Percentiles rank a stretch among this genome's conserved stretches.
Conservation (phyloP, 2,329 filamentous ascomycete species). For the Aspergillus bombycis region DNA sequence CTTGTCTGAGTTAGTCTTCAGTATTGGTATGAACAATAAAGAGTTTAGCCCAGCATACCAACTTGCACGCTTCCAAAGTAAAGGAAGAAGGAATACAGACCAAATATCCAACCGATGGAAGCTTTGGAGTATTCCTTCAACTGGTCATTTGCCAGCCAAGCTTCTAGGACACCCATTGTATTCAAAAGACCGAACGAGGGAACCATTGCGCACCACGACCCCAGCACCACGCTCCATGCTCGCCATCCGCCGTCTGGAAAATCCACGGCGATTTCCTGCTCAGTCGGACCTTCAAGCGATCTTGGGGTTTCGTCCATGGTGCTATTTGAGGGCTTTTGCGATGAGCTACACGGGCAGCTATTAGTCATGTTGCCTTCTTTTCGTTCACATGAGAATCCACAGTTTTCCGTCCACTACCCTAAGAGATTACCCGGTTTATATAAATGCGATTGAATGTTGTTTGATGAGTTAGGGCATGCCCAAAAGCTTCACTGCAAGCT, state of each 20-base stretch:
- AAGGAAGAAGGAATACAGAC: slow-evolving; percentile 1
- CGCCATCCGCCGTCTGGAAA: background rate
- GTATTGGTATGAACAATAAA: too few species aligned
- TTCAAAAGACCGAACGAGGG: background rate
- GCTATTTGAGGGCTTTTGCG: background rate
- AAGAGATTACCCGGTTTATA: background rate
- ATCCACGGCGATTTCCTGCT: background rate
- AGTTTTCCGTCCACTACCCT: background rate
- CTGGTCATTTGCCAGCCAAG: background rate
- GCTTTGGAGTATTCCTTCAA: background rate
- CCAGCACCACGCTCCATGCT: background rate
- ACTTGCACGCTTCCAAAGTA: slow-evolving; percentile 4
- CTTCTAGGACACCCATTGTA: slow-evolving; percentile 4
- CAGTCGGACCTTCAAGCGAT: background rate
- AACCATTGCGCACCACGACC: background rate
- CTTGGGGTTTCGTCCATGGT: background rate
- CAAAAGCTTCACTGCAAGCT: background rate
- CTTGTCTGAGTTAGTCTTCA: background rate
- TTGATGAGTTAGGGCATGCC: background rate
- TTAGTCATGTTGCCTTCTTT: background rate
- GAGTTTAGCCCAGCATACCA: background rate
- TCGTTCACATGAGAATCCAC: background rate
- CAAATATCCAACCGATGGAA: slow-evolving; percentile 2
- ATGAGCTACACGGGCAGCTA: too few species aligned
- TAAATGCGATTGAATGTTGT: background rate